Base-by-base conservation (phyloP, 208 protist genomes). In the Leishmania tarentolae region DNA sequence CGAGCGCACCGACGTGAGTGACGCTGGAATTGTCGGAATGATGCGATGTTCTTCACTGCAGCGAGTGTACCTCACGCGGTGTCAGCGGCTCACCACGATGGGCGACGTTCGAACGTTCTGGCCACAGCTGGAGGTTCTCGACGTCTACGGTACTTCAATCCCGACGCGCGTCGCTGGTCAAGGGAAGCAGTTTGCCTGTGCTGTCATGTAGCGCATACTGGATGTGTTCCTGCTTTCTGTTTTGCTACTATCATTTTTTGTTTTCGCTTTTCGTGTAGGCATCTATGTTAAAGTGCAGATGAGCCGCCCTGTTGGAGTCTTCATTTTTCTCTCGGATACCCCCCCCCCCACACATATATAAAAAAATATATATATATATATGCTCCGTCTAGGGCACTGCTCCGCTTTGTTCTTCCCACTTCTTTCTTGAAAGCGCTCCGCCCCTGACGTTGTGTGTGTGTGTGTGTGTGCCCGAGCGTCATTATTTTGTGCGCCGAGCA, bases 71-170 rank as follows among this genome's bases (percentile, higher is more conserved):
- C 85, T 95, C 28, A 93, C 92, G 19, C 92, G 91, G 44, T 97
- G 93, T 63, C 76, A 83, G 56, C 75, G 81, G 17, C 82, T 97
- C 31, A 91, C 86, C 19, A 83, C 88, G 46, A 84, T 93, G 1
- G 83, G 83, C 21, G 84, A 89, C 31, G 84, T 95, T 47, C 82
- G 78, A 31, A 52, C 47, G 7, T 76, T 79, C 28, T 81, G 90
- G 77, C 83, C 82, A 50, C 87, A 90, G 65, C 85, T 97, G 15
- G 89, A 92, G 73, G 82, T 88, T 50, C 85, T 97, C 37, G 93
- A 97, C 75, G 87, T 94, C 31, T 97, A 97, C 77, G 93, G 93
- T 11, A 97, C 93, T 6, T 91, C 90, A 2, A 87, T 97, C 37
- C 87, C 90, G 19, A 88, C 82, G 7, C 82, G 91, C 8, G 86